These are phyloP conservation scores for Pyrenophora tritici-repentis DNA, from an alignment of 2,329 filamentous ascomycete species.

Conservation along the genomic window DNA sequence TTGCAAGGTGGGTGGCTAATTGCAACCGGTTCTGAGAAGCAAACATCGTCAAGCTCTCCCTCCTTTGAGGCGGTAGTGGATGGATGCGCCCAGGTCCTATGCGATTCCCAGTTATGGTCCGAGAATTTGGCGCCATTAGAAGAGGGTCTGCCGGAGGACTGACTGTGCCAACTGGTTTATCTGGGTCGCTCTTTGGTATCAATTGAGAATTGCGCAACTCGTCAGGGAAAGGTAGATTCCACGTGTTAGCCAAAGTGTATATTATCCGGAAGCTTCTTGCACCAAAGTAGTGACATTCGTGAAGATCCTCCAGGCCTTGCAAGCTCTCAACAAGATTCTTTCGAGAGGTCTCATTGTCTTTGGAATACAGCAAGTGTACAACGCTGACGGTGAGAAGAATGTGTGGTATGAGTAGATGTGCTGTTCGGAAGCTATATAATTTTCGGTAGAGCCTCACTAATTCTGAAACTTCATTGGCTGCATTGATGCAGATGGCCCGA, in stretches of 20 bases:
- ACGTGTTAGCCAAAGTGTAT: conserved; percentile 49
- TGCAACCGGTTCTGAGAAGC: conserved; percentile 20
- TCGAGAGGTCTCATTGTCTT: conserved; percentile 42
- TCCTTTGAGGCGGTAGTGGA: conserved; percentile 14
- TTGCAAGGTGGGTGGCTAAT: conserved; percentile 21
- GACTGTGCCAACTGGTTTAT: conserved; percentile 15
- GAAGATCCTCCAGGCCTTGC: conserved; percentile 50
- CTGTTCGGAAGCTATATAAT: conserved; percentile 51
- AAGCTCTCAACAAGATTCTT: conserved; percentile 50
- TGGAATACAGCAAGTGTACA: conserved; percentile 54
- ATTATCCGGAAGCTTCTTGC: conserved; percentile 52
- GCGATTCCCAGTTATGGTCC: conserved; percentile 14
- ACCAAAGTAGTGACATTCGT: conserved; percentile 52
- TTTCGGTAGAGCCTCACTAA: conserved; percentile 51
- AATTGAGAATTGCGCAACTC: conserved; percentile 35
- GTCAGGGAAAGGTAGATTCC: conserved; percentile 52
- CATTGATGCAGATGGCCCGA: conserved; percentile 66
- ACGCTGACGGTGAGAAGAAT: conserved; percentile 50
- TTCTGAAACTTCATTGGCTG: conserved; percentile 52
- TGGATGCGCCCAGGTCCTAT: conserved; percentile 9
- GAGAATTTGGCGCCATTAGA: conserved; percentile 20
- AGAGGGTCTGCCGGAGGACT: conserved; percentile 31
- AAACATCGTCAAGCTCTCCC: conserved; percentile 43
- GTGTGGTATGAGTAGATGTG: conserved; percentile 47
- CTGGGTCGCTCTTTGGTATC: conserved; percentile 24